Conservation (phyloP, 768 basidiomycete genomes). For the Lactarius tabidus region DNA sequence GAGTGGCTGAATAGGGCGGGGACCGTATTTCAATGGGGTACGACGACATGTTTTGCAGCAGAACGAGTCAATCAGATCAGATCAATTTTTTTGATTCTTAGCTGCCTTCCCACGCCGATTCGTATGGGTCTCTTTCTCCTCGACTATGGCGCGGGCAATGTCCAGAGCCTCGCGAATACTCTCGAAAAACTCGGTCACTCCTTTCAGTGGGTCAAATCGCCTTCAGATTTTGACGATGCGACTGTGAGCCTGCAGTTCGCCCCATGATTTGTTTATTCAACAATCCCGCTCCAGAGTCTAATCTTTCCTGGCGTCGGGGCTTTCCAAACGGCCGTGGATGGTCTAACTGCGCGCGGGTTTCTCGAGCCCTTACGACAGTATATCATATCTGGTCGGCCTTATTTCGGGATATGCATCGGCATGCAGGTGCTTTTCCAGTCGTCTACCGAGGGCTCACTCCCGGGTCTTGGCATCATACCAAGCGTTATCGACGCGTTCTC, state of each 20-base stretch:
- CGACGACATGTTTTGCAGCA: constrained; percentile 37
- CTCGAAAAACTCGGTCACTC: constrained; percentile 76
- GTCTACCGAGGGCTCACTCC: constrained; percentile 64
- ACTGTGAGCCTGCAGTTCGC: constrained; percentile 59
- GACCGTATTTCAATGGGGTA: constrained; percentile 46
- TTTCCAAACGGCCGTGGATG: constrained; percentile 82
- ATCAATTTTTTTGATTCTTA: background rate
- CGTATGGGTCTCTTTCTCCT: constrained; percentile 72
- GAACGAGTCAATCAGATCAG: background rate
- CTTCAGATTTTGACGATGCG: constrained; percentile 81
- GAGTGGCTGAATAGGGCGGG: constrained; percentile 31
- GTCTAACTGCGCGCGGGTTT: constrained; percentile 67
- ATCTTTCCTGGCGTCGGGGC: constrained; percentile 97
- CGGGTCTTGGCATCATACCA: constrained; percentile 86
- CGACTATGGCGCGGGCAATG: constrained; percentile 96
- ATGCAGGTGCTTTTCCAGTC: constrained; percentile 93
- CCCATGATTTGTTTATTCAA: constrained; percentile 11
- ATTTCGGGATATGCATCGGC: constrained; percentile 98
- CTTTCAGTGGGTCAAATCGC: constrained; percentile 83
- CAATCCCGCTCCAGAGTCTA: constrained; percentile 58
- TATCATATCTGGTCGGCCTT: constrained; percentile 83
- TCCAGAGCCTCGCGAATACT: constrained; percentile 90
- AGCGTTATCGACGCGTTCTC: constrained; percentile 71
- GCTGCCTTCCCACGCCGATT: constrained; percentile 27
- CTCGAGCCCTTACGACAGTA: constrained; percentile 78